Base-by-base conservation (phyloP, 2,329 filamentous ascomycete species). In the Fusarium paranaense region DNA sequence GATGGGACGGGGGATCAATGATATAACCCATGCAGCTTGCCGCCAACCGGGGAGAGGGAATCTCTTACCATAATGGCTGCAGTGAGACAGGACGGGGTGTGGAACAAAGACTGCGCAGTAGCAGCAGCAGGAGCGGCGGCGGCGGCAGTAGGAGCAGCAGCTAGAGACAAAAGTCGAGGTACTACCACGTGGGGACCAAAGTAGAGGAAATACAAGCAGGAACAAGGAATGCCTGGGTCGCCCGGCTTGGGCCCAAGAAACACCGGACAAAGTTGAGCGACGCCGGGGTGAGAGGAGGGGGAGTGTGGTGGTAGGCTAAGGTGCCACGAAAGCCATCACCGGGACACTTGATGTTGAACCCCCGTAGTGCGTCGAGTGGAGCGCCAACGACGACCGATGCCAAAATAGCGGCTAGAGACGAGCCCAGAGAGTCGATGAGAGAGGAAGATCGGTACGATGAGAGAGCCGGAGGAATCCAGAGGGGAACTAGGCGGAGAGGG, bases 41-140 rank as follows among this genome's bases (percentile, higher is more conserved):
- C 84, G 82, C 79, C 76, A 79, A 79, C 77, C 81, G 79, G 80
- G 78, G 76, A 82, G 78, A 76, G 80, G 78, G 80, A 80, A 80
- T 76, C 75, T 80, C 86, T 87, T 87, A 88, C 86, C 86, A 88
- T 87, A 80, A 81, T 85, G 81, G 82, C 79, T 81, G 81, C 80
- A 81, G 80, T 79, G 77, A 81, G 78, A 82, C 78, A 82, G 66
- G 72, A 73, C 72, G 59, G 81, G 77, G 77, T 79, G 78, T 79
- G 77, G 72, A 79, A 78, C 78, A 76, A 72, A 72, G 76, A 70
- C 70, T 75, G 75, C 73, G 64, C 72, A 72, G 69, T 32, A 72
- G 72, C 56, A 69, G 65, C 52, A 69, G 68, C 67, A 68, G 60
- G 50, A 73, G 38, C 63, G 13, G 57, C 57, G 64, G 68, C 67